Conservation (phyloP, 2,329 filamentous ascomycete genomes). For the Colletotrichum lindemuthianum region DNA sequence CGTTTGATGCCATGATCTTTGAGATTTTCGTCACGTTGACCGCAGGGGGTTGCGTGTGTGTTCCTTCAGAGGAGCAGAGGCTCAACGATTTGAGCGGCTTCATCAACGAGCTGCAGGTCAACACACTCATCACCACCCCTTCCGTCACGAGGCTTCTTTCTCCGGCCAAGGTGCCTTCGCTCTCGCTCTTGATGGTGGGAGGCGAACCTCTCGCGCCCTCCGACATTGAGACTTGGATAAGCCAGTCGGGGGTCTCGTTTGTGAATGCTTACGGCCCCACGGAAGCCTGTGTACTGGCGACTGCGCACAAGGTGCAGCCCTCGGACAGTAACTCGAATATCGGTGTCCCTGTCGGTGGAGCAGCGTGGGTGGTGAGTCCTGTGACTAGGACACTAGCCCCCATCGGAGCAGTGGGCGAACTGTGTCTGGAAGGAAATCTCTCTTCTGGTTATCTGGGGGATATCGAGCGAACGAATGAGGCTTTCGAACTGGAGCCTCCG, state of each 20-base stretch:
- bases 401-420: slow-evolving; percentile 38
- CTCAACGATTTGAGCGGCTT: slow-evolving; percentile 59
- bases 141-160: slow-evolving; percentile 10
- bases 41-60: slow-evolving; percentile 67
- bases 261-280: slow-evolving; percentile 22
- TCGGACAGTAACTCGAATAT: slow-evolving; percentile 17
- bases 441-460: slow-evolving; percentile 34
- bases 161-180: slow-evolving; percentile 11
- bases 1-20: slow-evolving; percentile 61
- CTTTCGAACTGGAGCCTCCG: slow-evolving; percentile 30
- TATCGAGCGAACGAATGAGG: slow-evolving; percentile 38
- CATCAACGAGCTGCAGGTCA: slow-evolving; percentile 60
- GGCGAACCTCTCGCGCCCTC: slow-evolving; percentile 13
- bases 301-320: not conserved
- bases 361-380: slow-evolving; percentile 43
- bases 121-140: slow-evolving; percentile 65
- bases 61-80: slow-evolving; percentile 61
- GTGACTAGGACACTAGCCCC: slow-evolving; percentile 42
- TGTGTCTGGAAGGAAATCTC: slow-evolving; percentile 25
- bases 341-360: slow-evolving; percentile 32
- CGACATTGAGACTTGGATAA: slow-evolving; percentile 13
- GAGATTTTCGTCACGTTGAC: slow-evolving; percentile 64
- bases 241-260: slow-evolving; percentile 5
- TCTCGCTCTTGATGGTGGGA: slow-evolving; percentile 8
- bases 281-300: slow-evolving; percentile 19